phyloP scores from a whole-genome alignment of 169 alveolate genomes.

The Prorocentrum cordatum region DNA sequence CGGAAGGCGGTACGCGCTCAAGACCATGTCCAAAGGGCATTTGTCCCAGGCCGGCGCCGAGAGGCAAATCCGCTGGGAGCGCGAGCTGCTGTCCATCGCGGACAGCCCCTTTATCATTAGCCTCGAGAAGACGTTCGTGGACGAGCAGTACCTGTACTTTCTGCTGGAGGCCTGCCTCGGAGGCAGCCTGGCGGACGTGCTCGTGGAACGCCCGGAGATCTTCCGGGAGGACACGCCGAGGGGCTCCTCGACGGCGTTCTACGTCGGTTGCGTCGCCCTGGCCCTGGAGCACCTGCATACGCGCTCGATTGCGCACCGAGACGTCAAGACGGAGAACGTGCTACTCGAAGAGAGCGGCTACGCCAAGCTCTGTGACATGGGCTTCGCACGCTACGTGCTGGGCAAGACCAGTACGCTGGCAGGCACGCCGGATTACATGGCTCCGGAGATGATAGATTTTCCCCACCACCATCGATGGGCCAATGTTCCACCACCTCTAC shows the following conservation, averaged over 20 bases:
- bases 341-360: constrained; percentile 37
- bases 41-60: too few relatives aligned
- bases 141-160: constrained; percentile 26
- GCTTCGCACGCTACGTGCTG: constrained; percentile 54
- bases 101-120: too few relatives aligned
- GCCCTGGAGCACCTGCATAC: constrained; percentile 50
- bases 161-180: constrained; percentile 41
- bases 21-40: too few relatives aligned
- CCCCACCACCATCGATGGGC: too few relatives aligned
- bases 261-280: constrained; percentile 20
- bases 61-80: too few relatives aligned
- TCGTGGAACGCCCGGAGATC: not conserved
- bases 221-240: constrained; percentile 28
- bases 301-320: constrained; percentile 23
- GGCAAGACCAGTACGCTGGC: constrained; percentile 29
- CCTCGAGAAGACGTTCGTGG: too few relatives aligned
- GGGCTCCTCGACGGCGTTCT: constrained; percentile 39
- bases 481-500: too few relatives aligned
- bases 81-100: too few relatives aligned
- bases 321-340: constrained; percentile 23
- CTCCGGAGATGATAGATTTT: constrained; percentile 37
- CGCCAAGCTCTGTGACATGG: constrained; percentile 56
- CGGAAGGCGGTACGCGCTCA: too few relatives aligned
- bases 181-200: not conserved
- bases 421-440: constrained; percentile 60